Conservation (phyloP, 2,329 filamentous ascomycete species). For the Fusarium musae region DNA sequence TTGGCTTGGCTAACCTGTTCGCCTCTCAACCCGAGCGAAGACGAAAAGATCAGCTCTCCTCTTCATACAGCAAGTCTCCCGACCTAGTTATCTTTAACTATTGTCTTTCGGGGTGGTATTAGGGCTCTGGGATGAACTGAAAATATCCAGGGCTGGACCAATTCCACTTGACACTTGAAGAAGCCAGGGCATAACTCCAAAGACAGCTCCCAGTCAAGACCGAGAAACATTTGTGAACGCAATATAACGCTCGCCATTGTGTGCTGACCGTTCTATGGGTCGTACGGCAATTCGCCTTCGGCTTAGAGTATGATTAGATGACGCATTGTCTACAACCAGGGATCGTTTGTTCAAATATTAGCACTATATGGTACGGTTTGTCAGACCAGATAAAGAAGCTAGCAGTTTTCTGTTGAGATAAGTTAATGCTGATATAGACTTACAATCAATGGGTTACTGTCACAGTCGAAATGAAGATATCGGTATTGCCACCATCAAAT, state of each 20-base stretch:
- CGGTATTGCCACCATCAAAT: not conserved
- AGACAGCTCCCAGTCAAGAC: not conserved
- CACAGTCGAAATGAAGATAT: rapidly evolving
- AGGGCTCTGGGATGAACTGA: rapidly evolving
- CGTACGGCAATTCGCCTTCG: rapidly evolving
- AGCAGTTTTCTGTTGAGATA: not conserved
- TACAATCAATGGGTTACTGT: not conserved
- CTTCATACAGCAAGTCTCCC: not conserved
- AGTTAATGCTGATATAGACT: too few species aligned
- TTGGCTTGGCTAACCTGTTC: not conserved
- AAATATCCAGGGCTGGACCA: not conserved
- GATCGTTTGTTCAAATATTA: rapidly evolving
- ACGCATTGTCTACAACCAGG: not conserved
- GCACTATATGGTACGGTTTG: not conserved
- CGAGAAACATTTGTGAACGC: not conserved
- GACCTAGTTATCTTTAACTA: too few species aligned
- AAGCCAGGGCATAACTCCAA: not conserved
- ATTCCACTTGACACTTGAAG: not conserved
- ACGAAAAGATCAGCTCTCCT: rapidly evolving
- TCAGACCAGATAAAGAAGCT: not conserved
- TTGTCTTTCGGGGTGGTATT: rapidly evolving
- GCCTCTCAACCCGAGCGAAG: not conserved
- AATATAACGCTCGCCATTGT: not conserved
- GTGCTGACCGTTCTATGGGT: not conserved
- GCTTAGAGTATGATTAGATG: not conserved